Evolutionary conservation across 2,329 filamentous ascomycete genomes (phyloP).

Genomic region (Uncinocarpus reesii): DNA sequence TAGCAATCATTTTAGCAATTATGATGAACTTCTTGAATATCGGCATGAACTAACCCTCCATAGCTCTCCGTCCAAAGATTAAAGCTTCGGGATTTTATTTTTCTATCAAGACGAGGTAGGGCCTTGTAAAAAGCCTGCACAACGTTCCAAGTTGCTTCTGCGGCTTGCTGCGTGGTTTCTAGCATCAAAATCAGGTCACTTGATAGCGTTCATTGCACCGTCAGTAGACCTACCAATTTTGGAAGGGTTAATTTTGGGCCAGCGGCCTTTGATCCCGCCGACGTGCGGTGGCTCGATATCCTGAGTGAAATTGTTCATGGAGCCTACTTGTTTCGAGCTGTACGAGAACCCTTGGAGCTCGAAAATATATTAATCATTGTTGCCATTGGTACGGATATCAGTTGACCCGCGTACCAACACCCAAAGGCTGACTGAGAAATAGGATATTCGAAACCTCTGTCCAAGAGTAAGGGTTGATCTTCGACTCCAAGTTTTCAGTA

Average conservation of each 20-base stretch:
- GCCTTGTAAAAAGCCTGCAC: slow-evolving; percentile 46
- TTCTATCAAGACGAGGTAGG: slow-evolving; percentile 40
- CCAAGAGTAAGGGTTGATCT: slow-evolving; percentile 51
- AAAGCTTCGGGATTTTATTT: slow-evolving; percentile 44
- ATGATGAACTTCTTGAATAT: neutral
- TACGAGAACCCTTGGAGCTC: slow-evolving; percentile 27
- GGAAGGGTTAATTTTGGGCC: slow-evolving; percentile 42
- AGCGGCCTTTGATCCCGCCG: slow-evolving; percentile 39
- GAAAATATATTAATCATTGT: slow-evolving; percentile 4
- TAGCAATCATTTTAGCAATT: slow-evolving; percentile 26
- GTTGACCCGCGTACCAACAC: slow-evolving; percentile 37
- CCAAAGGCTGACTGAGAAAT: slow-evolving; percentile 53
- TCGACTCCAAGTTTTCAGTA: slow-evolving; percentile 36
- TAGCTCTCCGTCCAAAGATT: slow-evolving; percentile 51
- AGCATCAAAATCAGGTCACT: neutral
- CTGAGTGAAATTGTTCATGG: slow-evolving; percentile 36
- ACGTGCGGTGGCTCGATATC: slow-evolving; percentile 37
- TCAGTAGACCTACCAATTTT: slow-evolving; percentile 29
- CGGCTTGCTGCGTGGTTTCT: slow-evolving; percentile 49
- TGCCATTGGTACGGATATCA: neutral
- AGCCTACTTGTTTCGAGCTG: slow-evolving; percentile 30
- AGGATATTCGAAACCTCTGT: slow-evolving; percentile 51
- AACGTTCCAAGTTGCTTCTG: slow-evolving; percentile 46
- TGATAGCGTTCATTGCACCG: neutral
- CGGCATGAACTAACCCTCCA: slow-evolving; percentile 31